Evolutionary conservation across 2,329 filamentous ascomycete species (phyloP), one percentile per base, ranked within the genome.

Genomic region (Xylaria arbuscula): DNA sequence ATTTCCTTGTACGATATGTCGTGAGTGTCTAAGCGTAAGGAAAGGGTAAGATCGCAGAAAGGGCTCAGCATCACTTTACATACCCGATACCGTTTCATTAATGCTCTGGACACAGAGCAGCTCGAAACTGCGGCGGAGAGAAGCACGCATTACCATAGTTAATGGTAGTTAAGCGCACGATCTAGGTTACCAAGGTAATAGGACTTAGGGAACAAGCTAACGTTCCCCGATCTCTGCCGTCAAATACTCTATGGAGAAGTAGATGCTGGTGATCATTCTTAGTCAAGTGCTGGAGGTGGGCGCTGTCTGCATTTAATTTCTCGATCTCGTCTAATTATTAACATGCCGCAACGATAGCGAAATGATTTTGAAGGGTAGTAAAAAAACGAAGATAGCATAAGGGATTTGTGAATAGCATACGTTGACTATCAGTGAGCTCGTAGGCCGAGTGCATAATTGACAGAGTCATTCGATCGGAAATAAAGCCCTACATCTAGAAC

Each of bases 381-480:
- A 22, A 11, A 51, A 51, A 32, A 45, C 15, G 24, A 36, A 22
- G 42, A 57, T 15, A 17, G n/a, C 45, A 56, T 56, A 42, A 24
- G 34, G 36, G 42, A 19, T 58, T 15, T 15, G 40, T 28, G 40
- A 10, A 56, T 15, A 60, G 45, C 32, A 51, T 40, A 28, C 32
- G 19, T 15, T 56, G 53, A 32, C 32, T 17, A 54, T 36, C 32
- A 10, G 28, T 10, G 28, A 34, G 28, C n/a, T 55, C 38, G n/a
- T 38, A 32, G 32, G 13, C 9, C 19, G 6, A 47, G n/a, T 22
- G 19, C 13, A n/a, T 36, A 2, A 36, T 11, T 13, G 13, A 28
- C 36, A 9, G n/a, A 32, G 54, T 50, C 34, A 64, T 55, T 60
- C 55, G 38, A 59, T 51, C 58, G 55, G 55, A 47, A 55, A 62